These are phyloP conservation scores for Globisporangium spinosum DNA, from an alignment of 352 stramenopile species.

Conservation along the genomic window DNA sequence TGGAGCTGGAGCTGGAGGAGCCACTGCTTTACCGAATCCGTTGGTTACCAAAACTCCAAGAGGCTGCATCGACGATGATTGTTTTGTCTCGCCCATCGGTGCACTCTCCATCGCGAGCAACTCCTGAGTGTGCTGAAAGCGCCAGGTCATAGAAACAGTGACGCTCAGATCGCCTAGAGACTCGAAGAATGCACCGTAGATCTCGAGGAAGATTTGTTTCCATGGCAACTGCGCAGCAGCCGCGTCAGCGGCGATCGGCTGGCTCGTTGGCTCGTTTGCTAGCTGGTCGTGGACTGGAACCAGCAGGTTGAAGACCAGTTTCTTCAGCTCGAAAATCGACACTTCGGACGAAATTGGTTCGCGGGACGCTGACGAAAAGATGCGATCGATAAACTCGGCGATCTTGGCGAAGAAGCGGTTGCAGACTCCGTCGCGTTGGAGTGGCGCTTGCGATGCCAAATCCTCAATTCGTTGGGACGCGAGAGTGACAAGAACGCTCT, in stretches of 20 bases:
- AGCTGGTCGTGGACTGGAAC: slow-evolving; percentile 52
- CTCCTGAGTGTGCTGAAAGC: slow-evolving; percentile 18
- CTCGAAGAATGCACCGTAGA: slow-evolving; percentile 63
- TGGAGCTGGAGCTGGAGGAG: not conserved
- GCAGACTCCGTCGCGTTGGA: slow-evolving; percentile 39
- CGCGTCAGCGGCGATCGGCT: slow-evolving; percentile 18
- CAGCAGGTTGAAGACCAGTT: slow-evolving; percentile 42
- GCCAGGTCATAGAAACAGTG: slow-evolving; percentile 34
- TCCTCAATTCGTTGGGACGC: slow-evolving; percentile 25
- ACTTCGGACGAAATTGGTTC: slow-evolving; percentile 12
- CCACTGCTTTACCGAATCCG: not conserved
- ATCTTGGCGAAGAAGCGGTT: slow-evolving; percentile 54
- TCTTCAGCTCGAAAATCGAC: slow-evolving; percentile 68
- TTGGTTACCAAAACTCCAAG: not conserved
- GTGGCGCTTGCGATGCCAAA: slow-evolving; percentile 5
- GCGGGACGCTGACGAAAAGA: slow-evolving; percentile 35
- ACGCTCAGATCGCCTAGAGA: slow-evolving; percentile 45
- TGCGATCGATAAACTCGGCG: slow-evolving; percentile 46
- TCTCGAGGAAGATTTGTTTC: slow-evolving; percentile 50
- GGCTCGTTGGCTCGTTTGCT: slow-evolving; percentile 9
- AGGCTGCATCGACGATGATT: not conserved
- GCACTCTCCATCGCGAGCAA: not conserved
- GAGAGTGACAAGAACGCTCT: slow-evolving; percentile 29
- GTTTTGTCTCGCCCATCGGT: not conserved
- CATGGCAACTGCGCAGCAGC: slow-evolving; percentile 40